These are phyloP conservation scores for Cercospora sojina DNA, from an alignment of 2,329 filamentous ascomycete genomes.

Conservation along the genomic window DNA sequence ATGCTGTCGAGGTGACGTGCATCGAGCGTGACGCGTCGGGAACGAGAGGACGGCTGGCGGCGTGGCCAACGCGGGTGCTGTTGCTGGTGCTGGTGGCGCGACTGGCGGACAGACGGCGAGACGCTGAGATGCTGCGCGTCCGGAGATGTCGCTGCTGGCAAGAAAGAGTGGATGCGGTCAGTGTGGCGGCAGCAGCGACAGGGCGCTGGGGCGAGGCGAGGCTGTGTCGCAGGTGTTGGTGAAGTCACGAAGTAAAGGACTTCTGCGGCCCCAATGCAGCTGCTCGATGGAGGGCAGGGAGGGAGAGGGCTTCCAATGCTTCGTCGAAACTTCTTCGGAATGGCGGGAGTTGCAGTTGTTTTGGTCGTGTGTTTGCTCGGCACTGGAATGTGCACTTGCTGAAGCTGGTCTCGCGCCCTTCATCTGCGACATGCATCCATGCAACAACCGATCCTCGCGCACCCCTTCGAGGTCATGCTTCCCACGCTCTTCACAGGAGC, in stretches of 20 bases:
- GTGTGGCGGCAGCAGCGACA: background rate
- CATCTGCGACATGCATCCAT: background rate
- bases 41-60: constrained; percentile 26
- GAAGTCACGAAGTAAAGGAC: background rate
- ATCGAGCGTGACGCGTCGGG: constrained; percentile 13
- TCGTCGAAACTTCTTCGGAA: constrained; percentile 6
- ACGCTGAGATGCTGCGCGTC: background rate
- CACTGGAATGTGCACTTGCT: constrained; percentile 1
- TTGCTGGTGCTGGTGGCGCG: constrained; percentile 8
- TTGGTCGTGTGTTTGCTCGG: constrained; percentile 3
- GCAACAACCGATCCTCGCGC: background rate
- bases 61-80: constrained; percentile 13
- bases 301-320: background rate
- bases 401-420: background rate
- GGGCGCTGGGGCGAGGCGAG: background rate
- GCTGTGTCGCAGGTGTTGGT: constrained; percentile 5
- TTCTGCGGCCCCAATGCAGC: background rate
- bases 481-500: background rate
- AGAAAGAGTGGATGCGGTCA: constrained; percentile 8
- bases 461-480: background rate
- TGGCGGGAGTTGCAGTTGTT: constrained; percentile 8
- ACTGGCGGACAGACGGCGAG: background rate
- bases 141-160: constrained; percentile 1
- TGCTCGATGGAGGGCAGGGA: background rate
- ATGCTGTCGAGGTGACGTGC: constrained; percentile 15